Base-by-base conservation (phyloP, 768 basidiomycete species). In the Agaricus sinodeliciosus region DNA sequence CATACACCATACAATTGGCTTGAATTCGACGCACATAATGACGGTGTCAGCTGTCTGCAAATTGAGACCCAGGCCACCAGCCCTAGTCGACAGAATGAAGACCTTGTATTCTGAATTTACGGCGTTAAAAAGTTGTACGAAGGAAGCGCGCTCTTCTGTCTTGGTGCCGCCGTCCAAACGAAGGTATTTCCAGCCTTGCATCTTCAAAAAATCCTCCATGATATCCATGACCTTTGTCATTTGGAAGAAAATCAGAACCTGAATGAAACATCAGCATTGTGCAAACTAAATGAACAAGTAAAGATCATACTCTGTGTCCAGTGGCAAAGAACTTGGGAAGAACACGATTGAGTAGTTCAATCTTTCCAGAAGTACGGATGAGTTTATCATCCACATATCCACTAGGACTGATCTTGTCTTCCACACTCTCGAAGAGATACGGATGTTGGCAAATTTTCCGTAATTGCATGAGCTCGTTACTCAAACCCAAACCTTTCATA, bases 221-320 rank as follows among this genome's bases (percentile, higher is more conserved):
- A 96, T 94, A 57, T 95, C 91, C 94, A 98, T 96, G 61, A 97
- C 92, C 63, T 93, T 90, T 13, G 94, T 97, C 96, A 98, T 97
- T 70, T 99, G 96, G 85, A 98, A 98, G 82, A 99, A 98, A 61
- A 99, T 97, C 52, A 99, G 82, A 43, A 95, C 91, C 89, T 93
- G 58, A 0, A 51, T 25, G 43, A 28, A 34, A 47, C 41, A 51
- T 50, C n/a, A 46, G 55, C 40, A 49, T 40, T 16, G 39, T 48
- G 50, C n/a, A 40, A 22, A 7, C 19, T 41, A 18, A 28, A 25
- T 4, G 49, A 37, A 13, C 12, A 12, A 40, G 39, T 19, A 48
- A 55, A 9, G 19, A 34, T 59, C 80, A 43, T 63, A 90, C 91
- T 64, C 94, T 84, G 72, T 98, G 96, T 3, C 87, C 89, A 5